phyloP scores from a whole-genome alignment of 1,284 basidiomycete genomes.

The Cryptococcus maquisensis region DNA sequence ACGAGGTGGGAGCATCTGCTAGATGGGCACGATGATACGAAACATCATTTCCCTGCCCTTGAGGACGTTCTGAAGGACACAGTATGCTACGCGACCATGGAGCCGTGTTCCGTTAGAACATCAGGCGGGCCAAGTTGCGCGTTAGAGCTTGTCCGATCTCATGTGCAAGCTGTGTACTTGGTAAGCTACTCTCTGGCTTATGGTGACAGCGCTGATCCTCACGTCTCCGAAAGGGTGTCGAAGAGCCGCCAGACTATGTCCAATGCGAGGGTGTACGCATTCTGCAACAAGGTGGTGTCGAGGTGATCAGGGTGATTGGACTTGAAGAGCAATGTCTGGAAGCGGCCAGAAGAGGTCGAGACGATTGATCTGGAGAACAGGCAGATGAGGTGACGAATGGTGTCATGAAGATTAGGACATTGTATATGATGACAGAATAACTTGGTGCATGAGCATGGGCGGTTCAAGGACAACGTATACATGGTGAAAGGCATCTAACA shows the following conservation, averaged over 20 bases:
- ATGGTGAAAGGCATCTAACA: too few relatives aligned
- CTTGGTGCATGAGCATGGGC: too few relatives aligned
- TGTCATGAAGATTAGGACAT: too few relatives aligned
- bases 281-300: slow-evolving; percentile 68
- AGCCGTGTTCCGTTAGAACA: slow-evolving; percentile 88
- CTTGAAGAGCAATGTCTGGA: slow-evolving; percentile 66
- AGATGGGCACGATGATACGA: slow-evolving; percentile 33
- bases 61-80: slow-evolving; percentile 54
- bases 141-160: slow-evolving; percentile 71
- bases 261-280: slow-evolving; percentile 80
- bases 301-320: slow-evolving; percentile 69
- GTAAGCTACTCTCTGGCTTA: slow-evolving; percentile 22
- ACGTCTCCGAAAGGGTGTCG: slow-evolving; percentile 57
- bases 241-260: slow-evolving; percentile 94
- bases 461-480: too few relatives aligned
- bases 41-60: slow-evolving; percentile 35
- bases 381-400: too few relatives aligned
- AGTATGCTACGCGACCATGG: slow-evolving; percentile 84
- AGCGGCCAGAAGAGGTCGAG: slow-evolving; percentile 60
- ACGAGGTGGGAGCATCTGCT: slow-evolving; percentile 45
- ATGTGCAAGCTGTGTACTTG: slow-evolving; percentile 73
- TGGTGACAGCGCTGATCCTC: not conserved
- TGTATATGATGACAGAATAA: too few relatives aligned
- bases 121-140: slow-evolving; percentile 85
- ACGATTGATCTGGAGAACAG: not conserved